These are phyloP conservation scores for Phaeosphaeria sp. DNA, from an alignment of 2,329 filamentous ascomycete species.

Conservation along the genomic window DNA sequence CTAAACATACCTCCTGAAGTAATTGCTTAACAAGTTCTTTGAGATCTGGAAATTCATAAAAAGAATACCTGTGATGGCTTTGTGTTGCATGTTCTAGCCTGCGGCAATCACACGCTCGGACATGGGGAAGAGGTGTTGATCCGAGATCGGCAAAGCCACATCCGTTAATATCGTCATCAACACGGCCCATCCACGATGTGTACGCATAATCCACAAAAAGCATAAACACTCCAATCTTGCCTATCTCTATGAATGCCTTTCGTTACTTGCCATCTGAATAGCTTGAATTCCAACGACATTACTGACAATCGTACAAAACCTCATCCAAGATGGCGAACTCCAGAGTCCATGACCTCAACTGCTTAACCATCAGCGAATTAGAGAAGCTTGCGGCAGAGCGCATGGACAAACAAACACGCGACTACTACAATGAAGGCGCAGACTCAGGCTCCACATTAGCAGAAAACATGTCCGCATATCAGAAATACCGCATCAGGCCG, in stretches of 20 bases:
- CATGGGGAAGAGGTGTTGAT: background rate
- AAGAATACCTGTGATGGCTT: background rate
- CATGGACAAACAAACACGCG: slow-evolving; percentile 41
- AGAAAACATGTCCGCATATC: slow-evolving; percentile 37
- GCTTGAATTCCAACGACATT: too few relatives aligned
- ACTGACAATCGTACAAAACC: too few relatives aligned
- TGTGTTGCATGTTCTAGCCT: background rate
- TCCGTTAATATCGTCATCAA: background rate
- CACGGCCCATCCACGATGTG: background rate
- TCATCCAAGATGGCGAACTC: slow-evolving; percentile 16
- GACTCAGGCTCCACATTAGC: slow-evolving; percentile 29
- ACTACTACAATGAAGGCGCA: slow-evolving; percentile 38
- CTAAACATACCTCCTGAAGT: background rate
- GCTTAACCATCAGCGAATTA: slow-evolving; percentile 35
- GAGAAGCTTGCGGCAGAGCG: slow-evolving; percentile 32
- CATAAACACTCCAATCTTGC: background rate
- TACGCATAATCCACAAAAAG: background rate
- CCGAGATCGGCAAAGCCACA: background rate
- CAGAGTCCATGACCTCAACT: slow-evolving; percentile 30
- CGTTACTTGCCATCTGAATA: background rate
- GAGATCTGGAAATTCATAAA: background rate
- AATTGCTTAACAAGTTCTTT: background rate
- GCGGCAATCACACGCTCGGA: background rate
- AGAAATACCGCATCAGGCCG: slow-evolving; percentile 40
- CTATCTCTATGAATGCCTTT: background rate